phyloP scores from a whole-genome alignment of 139 green algal genomes.

The Auxenochlorella protothecoides region DNA sequence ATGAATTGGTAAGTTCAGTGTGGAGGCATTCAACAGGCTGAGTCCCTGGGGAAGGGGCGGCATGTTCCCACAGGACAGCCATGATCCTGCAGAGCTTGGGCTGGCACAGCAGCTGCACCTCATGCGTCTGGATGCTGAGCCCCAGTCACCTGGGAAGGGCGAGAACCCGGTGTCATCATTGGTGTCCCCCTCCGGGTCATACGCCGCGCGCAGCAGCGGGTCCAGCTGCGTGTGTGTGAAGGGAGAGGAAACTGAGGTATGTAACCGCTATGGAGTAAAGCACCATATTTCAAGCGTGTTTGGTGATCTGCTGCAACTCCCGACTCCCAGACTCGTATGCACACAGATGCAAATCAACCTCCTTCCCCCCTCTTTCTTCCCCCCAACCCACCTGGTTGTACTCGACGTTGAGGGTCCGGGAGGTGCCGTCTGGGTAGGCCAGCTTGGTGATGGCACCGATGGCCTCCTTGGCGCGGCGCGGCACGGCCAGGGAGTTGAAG shows the following conservation, averaged over 20 bases:
- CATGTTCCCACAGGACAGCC: no score
- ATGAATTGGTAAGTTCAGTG: no score
- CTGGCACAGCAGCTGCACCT: no score
- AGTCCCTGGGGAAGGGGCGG: no score
- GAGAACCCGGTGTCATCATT: conserved; percentile 84
- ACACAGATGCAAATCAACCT: no score
- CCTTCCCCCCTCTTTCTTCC: neutral
- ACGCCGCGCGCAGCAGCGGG: conserved; percentile 76
- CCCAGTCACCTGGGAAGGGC: conserved; percentile 65
- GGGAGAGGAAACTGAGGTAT: neutral
- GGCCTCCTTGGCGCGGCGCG: conserved; percentile 86
- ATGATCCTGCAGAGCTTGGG: no score
- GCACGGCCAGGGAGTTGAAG: conserved; percentile 90
- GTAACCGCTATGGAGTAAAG: neutral
- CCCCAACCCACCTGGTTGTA: conserved; percentile 96
- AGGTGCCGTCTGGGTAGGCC: conserved; percentile 33
- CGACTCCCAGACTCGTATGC: neutral
- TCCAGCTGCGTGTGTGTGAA: conserved; percentile 43
- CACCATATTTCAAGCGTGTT: neutral
- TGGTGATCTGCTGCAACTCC: neutral
- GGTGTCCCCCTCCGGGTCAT: conserved; percentile 64
- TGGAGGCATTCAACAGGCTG: no score
- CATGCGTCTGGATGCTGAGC: no score
- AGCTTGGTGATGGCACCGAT: conserved; percentile 81
- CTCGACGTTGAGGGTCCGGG: conserved; percentile 95